These are phyloP conservation scores for Cyberlindnera mississippiensis DNA, from an alignment of 805 yeast species.

Conservation along the genomic window DNA sequence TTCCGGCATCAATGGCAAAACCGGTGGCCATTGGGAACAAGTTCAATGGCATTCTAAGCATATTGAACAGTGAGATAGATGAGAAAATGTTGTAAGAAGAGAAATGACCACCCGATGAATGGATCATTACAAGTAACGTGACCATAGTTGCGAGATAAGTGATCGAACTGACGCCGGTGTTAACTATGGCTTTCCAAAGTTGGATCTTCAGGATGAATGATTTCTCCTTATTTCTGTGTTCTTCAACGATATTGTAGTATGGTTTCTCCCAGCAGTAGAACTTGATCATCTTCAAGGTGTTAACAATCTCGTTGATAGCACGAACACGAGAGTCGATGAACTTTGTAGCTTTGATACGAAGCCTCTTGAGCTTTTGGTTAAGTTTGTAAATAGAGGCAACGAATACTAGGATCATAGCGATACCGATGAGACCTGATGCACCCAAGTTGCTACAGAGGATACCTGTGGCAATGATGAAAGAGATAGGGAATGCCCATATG, in stretches of 20 bases:
- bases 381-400: slow-evolving; percentile 38
- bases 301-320: slow-evolving; percentile 72
- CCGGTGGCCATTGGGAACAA: slow-evolving; percentile 64
- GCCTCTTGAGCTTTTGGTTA: slow-evolving; percentile 48
- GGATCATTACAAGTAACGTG: slow-evolving; percentile 58
- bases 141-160: slow-evolving; percentile 56
- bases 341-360: slow-evolving; percentile 53
- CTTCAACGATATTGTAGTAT: slow-evolving; percentile 52
- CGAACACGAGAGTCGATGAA: slow-evolving; percentile 77
- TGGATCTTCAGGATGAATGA: slow-evolving; percentile 57
- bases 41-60: slow-evolving; percentile 55
- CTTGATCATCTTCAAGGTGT: slow-evolving; percentile 77
- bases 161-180: slow-evolving; percentile 59
- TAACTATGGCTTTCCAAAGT: slow-evolving; percentile 55
- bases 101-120: slow-evolving; percentile 31
- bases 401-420: slow-evolving; percentile 48
- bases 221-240: slow-evolving; percentile 61
- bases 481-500: slow-evolving; percentile 58
- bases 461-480: slow-evolving; percentile 58
- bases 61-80: slow-evolving; percentile 64
- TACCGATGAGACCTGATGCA: slow-evolving; percentile 66
- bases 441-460: slow-evolving; percentile 68
- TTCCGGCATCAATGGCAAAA: slow-evolving; percentile 56
- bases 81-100: slow-evolving; percentile 67
- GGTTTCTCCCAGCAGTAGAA: slow-evolving; percentile 91